Evolutionary conservation across 2,329 filamentous ascomycete species (phyloP).

Genomic region (Apiospora phragmitis): DNA sequence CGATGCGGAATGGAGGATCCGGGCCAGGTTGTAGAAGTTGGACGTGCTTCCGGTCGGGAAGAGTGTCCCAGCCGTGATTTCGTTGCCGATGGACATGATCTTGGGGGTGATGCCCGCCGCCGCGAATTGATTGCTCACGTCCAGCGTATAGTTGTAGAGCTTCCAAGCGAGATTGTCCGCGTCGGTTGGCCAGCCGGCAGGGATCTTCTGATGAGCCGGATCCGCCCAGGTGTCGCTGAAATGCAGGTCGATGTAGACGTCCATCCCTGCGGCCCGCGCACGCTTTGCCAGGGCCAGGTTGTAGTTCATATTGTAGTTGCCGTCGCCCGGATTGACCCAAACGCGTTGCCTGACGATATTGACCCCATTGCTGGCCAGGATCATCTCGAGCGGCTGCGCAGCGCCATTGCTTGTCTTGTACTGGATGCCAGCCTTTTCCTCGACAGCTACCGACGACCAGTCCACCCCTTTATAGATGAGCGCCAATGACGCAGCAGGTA

Average conservation of each 20-base stretch:
- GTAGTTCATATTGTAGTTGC: conserved; percentile 69
- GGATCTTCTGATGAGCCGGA: conserved; percentile 61
- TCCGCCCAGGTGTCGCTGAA: conserved; percentile 73
- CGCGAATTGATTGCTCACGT: conserved; percentile 62
- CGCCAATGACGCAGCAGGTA: conserved; percentile 33
- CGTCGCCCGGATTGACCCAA: conserved; percentile 68
- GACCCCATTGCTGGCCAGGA: conserved; percentile 61
- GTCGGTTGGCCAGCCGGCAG: conserved; percentile 62
- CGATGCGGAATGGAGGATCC: conserved; percentile 63
- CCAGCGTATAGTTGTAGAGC: conserved; percentile 69
- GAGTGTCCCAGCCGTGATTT: conserved; percentile 67
- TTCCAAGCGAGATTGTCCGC: conserved; percentile 60
- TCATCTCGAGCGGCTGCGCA: conserved; percentile 59
- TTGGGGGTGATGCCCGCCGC: conserved; percentile 53
- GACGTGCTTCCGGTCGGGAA: conserved; percentile 62
- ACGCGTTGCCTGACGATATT: conserved; percentile 71
- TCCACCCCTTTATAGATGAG: conserved; percentile 68
- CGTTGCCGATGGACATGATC: conserved; percentile 73
- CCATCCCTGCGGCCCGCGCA: conserved; percentile 62
- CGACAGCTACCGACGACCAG: conserved; percentile 66
- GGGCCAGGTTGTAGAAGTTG: conserved; percentile 60
- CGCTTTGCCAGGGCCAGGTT: conserved; percentile 68
- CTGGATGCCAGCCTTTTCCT: conserved; percentile 60
- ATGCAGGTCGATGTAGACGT: conserved; percentile 64
- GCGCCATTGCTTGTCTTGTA: conserved; percentile 60